phyloP scores from a whole-genome alignment of 2,329 filamentous ascomycete species.

The Penicillium sp. region DNA sequence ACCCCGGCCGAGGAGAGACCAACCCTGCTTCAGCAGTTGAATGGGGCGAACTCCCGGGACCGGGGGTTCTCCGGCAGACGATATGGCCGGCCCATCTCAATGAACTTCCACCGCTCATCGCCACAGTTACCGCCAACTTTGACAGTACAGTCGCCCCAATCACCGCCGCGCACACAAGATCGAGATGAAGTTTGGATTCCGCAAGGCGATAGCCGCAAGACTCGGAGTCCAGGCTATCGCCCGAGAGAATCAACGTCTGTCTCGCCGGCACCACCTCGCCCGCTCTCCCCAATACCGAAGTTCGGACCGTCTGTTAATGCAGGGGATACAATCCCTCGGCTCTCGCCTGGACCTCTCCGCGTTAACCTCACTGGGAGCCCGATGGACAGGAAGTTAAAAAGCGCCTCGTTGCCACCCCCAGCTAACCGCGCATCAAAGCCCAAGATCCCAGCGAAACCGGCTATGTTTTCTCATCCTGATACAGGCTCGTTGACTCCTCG shows the following conservation, averaged over 20 bases:
- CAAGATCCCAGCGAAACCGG: constrained; percentile 56
- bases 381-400: constrained; percentile 36
- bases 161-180: constrained; percentile 37
- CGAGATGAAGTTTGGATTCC: constrained; percentile 44
- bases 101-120: constrained; percentile 40
- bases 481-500: constrained; percentile 27
- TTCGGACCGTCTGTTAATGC: constrained; percentile 23
- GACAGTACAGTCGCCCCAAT: constrained; percentile 45
- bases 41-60: constrained; percentile 26
- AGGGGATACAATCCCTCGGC: constrained; percentile 15
- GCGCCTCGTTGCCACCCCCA: constrained; percentile 61
- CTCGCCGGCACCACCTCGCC: constrained; percentile 23
- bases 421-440: constrained; percentile 80
- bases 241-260: constrained; percentile 27
- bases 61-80: constrained; percentile 54
- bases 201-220: constrained; percentile 61
- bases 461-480: constrained; percentile 33
- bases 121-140: constrained; percentile 43
- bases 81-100: constrained; percentile 54
- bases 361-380: constrained; percentile 18
- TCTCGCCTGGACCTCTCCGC: constrained; percentile 20
- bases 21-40: constrained; percentile 19
- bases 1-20: constrained; percentile 23
- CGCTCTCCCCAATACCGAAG: constrained; percentile 32
- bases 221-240: constrained; percentile 26